Evolutionary conservation across 331 rosid genomes (phyloP).

Genomic region (Pyracantha coccinea): DNA sequence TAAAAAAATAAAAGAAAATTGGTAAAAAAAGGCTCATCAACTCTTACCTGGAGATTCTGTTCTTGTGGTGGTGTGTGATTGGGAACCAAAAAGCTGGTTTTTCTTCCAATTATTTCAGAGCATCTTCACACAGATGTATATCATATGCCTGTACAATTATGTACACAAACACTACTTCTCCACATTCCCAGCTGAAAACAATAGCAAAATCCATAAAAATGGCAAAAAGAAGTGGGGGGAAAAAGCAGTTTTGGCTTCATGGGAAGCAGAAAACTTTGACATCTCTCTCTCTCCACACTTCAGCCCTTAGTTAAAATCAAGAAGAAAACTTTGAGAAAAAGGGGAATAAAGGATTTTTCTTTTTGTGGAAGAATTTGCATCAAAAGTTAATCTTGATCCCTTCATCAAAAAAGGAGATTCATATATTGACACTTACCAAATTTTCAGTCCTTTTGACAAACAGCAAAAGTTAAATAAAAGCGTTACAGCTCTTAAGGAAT

Average conservation of each 20-base stretch:
- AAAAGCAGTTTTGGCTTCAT: conserved; percentile 18
- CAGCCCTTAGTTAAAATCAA: conserved; percentile 12
- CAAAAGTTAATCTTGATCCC: conserved; percentile 28
- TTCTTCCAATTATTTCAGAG: conserved; percentile 53
- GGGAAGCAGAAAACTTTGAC: conserved; percentile 22
- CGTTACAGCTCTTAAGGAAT: conserved; percentile 3
- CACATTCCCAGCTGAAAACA: conserved; percentile 3
- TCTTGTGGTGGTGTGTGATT: conserved; percentile 66
- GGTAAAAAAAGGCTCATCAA: conserved; percentile 68
- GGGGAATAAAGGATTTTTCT: conserved; percentile 24
- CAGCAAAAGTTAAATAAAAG: conserved; percentile 30
- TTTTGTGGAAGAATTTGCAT: conserved; percentile 26
- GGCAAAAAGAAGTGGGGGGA: conserved; percentile 5
- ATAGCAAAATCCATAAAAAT: conserved; percentile 10
- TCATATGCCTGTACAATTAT: not conserved
- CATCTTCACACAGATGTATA: conserved; percentile 33
- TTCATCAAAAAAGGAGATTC: conserved; percentile 24
- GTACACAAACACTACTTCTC: not conserved
- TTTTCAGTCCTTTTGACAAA: conserved; percentile 19
- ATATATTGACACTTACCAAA: conserved; percentile 6
- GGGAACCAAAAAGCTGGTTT: conserved; percentile 53
- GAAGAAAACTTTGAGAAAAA: conserved; percentile 13
- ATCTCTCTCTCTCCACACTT: conserved; percentile 22
- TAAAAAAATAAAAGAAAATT: not conserved
- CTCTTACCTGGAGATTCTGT: conserved; percentile 82